Percentiles rank a stretch among this genome's conserved stretches.
Conservation (phyloP, 306 rosid species). For the Dicorynia guianensis region DNA sequence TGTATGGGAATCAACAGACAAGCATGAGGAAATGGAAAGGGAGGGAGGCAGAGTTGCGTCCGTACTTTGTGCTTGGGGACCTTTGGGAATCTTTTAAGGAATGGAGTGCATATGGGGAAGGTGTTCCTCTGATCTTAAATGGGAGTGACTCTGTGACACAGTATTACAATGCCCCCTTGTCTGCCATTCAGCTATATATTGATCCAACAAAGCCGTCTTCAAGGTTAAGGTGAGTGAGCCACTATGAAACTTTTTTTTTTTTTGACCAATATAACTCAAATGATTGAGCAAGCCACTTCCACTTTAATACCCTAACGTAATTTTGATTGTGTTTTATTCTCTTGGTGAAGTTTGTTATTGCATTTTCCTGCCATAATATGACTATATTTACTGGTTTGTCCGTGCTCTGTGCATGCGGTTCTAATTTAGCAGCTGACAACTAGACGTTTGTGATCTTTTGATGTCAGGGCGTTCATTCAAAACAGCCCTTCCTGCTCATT, state of each 20-base stretch:
- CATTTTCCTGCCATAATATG: constrained; percentile 13
- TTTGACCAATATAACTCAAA: not conserved
- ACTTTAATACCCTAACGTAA: constrained; percentile 1
- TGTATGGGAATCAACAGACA: constrained; percentile 55
- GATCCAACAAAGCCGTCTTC: constrained; percentile 75
- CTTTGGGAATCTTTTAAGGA: constrained; percentile 89
- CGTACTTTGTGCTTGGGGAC: constrained; percentile 85
- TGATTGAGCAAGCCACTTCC: not conserved
- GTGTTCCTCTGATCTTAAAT: constrained; percentile 79
- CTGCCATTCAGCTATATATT: constrained; percentile 83
- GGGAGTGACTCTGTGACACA: constrained; percentile 85
- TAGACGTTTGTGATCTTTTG: constrained; percentile 2
- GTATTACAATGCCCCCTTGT: constrained; percentile 86
- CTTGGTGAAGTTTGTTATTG: not conserved
- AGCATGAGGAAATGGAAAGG: constrained; percentile 66
- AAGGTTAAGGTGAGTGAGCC: constrained; percentile 58
- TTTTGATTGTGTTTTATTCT: not conserved
- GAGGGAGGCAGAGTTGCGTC: constrained; percentile 58
- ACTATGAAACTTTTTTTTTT: not conserved
- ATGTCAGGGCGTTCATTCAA: constrained; percentile 2
- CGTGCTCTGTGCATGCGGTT: constrained; percentile 7
- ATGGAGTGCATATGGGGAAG: constrained; percentile 92
- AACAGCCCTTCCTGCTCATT: not conserved
- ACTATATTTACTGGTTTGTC: constrained; percentile 10
- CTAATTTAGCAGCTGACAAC: constrained; percentile 6